These are phyloP conservation scores for Tolypocladium ovalisporum DNA, from an alignment of 2,329 filamentous ascomycete genomes.

Conservation along the genomic window DNA sequence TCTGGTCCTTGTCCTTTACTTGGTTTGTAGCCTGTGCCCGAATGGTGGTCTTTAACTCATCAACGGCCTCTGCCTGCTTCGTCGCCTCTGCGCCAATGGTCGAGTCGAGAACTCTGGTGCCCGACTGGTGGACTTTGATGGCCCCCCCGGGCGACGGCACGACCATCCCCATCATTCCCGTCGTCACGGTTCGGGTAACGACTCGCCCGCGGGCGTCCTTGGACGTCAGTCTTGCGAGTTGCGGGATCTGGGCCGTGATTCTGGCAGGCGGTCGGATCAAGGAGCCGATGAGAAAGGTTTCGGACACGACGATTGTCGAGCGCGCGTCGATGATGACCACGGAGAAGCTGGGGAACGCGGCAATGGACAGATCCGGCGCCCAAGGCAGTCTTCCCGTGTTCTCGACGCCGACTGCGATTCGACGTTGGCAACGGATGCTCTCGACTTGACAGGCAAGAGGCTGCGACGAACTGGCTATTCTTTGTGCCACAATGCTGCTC, in stretches of 20 bases:
- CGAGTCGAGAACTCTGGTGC: background rate
- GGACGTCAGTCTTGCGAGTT: background rate
- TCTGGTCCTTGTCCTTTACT: background rate
- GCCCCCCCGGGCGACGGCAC: background rate
- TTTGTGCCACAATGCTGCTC: constrained; percentile 9
- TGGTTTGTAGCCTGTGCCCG: background rate
- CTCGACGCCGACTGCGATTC: constrained; percentile 7
- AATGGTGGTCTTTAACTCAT: background rate
- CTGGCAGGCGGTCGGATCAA: background rate
- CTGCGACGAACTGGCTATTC: constrained; percentile 8
- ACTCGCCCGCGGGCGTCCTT: background rate
- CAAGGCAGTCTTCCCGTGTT: constrained; percentile 10
- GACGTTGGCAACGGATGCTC: background rate
- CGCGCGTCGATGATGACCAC: constrained; percentile 11
- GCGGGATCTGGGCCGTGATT: background rate
- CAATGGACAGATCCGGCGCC: constrained; percentile 9
- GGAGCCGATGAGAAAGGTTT: background rate
- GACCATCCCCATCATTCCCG: background rate
- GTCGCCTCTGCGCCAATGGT: background rate
- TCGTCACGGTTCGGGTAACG: background rate
- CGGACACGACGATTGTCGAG: background rate
- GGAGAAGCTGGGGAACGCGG: constrained; percentile 9
- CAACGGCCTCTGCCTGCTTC: background rate
- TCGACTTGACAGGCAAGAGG: background rate
- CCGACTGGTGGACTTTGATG: background rate